Evolutionary conservation across 352 stramenopile genomes (phyloP).

Genomic region (Pilasporangium apinafurcum): DNA sequence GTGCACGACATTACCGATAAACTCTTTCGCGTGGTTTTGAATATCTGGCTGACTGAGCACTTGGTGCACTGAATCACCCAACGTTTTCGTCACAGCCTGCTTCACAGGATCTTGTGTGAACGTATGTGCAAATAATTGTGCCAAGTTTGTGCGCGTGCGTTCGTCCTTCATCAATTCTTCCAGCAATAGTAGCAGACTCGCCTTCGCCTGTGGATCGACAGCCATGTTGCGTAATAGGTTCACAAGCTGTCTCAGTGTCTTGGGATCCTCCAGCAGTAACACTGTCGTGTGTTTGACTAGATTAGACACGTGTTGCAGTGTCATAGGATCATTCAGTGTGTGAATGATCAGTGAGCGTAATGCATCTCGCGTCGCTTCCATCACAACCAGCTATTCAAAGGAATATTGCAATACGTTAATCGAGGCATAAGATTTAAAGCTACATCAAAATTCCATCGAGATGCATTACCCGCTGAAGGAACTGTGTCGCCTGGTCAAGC

Average conservation of each 20-base stretch:
- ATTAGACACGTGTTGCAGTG: slow-evolving; percentile 35
- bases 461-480: slow-evolving; percentile 57
- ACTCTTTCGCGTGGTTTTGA: slow-evolving; percentile 80
- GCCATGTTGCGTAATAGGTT: slow-evolving; percentile 40
- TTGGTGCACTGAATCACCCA: slow-evolving; percentile 67
- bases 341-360: slow-evolving; percentile 42
- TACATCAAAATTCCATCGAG: not conserved
- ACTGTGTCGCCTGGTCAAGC: slow-evolving; percentile 67
- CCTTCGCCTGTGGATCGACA: slow-evolving; percentile 37
- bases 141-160: slow-evolving; percentile 40
- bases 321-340: slow-evolving; percentile 56
- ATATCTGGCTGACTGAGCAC: slow-evolving; percentile 69
- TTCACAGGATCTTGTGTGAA: slow-evolving; percentile 69
- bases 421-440: slow-evolving; percentile 4
- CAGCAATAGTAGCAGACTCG: slow-evolving; percentile 43
- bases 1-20: slow-evolving; percentile 69
- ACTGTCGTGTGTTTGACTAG: slow-evolving; percentile 41
- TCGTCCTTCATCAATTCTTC: slow-evolving; percentile 62
- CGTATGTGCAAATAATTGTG: slow-evolving; percentile 53
- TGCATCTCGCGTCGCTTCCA: slow-evolving; percentile 53
- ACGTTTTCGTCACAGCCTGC: slow-evolving; percentile 39
- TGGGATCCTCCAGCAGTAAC: slow-evolving; percentile 44
- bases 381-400: slow-evolving; percentile 49
- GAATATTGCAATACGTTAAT: not conserved
- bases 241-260: slow-evolving; percentile 49